These are phyloP conservation scores for Diplodia intermedia DNA, from an alignment of 2,329 filamentous ascomycete species.

Conservation along the genomic window DNA sequence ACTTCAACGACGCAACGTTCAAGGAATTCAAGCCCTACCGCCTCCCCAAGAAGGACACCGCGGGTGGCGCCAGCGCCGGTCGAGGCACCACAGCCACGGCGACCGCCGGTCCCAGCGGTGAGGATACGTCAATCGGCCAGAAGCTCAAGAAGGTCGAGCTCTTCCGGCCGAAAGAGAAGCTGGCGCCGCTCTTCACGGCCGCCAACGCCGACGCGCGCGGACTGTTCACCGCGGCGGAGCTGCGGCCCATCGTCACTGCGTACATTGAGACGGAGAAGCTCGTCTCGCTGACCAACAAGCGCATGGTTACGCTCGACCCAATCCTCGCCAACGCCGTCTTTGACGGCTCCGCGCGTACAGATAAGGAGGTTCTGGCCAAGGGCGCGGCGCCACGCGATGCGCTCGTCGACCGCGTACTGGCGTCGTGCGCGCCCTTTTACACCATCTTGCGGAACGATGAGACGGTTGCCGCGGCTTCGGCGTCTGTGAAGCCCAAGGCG, in stretches of 20 bases:
- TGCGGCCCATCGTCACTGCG: constrained; percentile 62
- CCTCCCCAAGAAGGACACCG: constrained; percentile 63
- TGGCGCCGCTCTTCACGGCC: constrained; percentile 62
- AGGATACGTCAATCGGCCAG: constrained; percentile 54
- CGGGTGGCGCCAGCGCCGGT: constrained; percentile 48
- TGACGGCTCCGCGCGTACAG: constrained; percentile 52
- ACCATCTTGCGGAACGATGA: constrained; percentile 61
- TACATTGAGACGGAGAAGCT: constrained; percentile 67
- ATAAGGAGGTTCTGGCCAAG: constrained; percentile 64
- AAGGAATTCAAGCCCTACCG: constrained; percentile 67
- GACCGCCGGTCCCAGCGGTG: constrained; percentile 36
- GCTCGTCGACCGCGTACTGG: constrained; percentile 65
- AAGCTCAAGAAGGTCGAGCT: constrained; percentile 60
- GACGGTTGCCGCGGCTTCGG: constrained; percentile 45
- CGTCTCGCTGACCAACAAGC: constrained; percentile 64
- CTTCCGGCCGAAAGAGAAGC: constrained; percentile 64
- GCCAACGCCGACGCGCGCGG: constrained; percentile 58
- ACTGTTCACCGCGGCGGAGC: constrained; percentile 66
- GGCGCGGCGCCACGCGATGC: constrained; percentile 66
- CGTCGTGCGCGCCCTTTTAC: constrained; percentile 64
- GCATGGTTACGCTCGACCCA: constrained; percentile 67
- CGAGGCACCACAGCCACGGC: constrained; percentile 48
- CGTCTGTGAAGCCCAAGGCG: constrained; percentile 63
- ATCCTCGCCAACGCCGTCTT: constrained; percentile 69
- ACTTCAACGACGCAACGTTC: constrained; percentile 65